Evolutionary conservation across 768 basidiomycete species (phyloP).

Genomic region (Boletus subcaerulescens): DNA sequence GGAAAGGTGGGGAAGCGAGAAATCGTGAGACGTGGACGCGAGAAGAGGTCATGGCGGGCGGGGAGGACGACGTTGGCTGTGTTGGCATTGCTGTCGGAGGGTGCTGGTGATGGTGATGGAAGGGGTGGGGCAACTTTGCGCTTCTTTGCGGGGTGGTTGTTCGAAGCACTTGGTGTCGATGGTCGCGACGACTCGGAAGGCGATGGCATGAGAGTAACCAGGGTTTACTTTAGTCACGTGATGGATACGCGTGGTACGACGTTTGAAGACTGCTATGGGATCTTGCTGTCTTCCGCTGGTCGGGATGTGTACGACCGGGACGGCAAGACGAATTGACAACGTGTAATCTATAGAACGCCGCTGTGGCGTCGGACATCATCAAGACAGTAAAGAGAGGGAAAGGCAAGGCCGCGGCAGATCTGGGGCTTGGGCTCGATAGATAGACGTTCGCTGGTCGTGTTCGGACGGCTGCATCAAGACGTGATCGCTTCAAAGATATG

Average conservation of each 20-base stretch:
- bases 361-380: no score
- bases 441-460: no score
- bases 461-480: no score
- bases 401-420: not conserved
- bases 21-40: constrained; percentile 66
- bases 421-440: not conserved
- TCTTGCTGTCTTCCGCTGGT: no score
- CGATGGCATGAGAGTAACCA: constrained; percentile 11
- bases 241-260: not conserved
- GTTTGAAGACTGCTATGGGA: not conserved
- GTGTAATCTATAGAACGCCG: no score
- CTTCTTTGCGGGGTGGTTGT: constrained; percentile 34
- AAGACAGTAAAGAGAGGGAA: not conserved
- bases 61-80: constrained; percentile 52
- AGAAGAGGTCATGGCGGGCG: constrained; percentile 65
- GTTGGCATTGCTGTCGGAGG: constrained; percentile 48
- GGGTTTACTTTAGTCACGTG: constrained; percentile 19
- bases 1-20: constrained; percentile 73
- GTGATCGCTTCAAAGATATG: not conserved
- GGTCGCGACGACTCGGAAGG: constrained; percentile 33
- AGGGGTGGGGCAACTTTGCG: constrained; percentile 51
- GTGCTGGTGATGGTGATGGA: constrained; percentile 51
- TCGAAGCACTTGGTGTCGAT: constrained; percentile 28
- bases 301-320: no score
- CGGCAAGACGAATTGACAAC: no score